phyloP scores from a whole-genome alignment of 192 early-diverging fungal species.

The Lunasporangiospora selenospora region DNA sequence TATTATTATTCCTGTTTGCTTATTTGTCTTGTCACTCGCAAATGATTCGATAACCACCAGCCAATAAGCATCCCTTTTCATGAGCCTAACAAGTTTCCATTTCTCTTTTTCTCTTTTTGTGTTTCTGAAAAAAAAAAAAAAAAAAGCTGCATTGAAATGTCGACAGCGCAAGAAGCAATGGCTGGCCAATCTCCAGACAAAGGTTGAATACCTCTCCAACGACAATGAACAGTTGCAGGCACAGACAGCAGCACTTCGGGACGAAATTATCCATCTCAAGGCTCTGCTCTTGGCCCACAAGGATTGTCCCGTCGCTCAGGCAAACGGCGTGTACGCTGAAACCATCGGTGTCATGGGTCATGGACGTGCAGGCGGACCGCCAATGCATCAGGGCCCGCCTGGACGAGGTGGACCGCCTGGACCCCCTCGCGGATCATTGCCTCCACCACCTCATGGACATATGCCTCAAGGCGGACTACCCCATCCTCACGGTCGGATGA shows the following conservation, averaged over 20 bases:
- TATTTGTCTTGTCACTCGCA: no score
- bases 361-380: background rate
- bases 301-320: constrained; percentile 74
- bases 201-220: constrained; percentile 62
- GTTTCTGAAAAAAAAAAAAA: no score
- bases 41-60: no score
- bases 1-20: no score
- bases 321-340: constrained; percentile 59
- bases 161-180: constrained; percentile 92
- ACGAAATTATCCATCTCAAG: constrained; percentile 77
- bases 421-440: constrained; percentile 5
- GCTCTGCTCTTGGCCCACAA: constrained; percentile 78
- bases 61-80: no score
- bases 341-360: constrained; percentile 12
- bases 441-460: constrained; percentile 14
- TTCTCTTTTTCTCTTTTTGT: no score
- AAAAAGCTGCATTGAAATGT: constrained; percentile 86
- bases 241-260: constrained; percentile 65
- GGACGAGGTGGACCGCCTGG: constrained; percentile 15
- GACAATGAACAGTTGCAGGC: constrained; percentile 71
- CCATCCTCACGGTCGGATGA: constrained; percentile 9
- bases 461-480: no score
- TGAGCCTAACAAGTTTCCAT: no score
- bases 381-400: constrained; percentile 18
- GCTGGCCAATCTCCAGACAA: constrained; percentile 77